Base-by-base conservation (phyloP, 345 rosid genomes). In the Gynandropsis gynandra region DNA sequence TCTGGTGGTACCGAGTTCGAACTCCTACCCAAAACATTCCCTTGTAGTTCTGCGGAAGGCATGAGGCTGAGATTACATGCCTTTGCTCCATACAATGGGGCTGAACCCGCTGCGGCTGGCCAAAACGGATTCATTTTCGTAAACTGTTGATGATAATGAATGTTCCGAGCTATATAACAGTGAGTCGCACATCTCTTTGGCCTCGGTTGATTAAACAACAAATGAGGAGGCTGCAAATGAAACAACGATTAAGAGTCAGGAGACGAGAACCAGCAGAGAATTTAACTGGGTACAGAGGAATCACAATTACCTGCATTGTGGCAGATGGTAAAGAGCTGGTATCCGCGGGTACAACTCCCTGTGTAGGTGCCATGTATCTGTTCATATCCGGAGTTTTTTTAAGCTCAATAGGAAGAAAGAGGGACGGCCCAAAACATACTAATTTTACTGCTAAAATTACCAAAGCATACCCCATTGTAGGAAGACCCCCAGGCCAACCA, bases 161-260 rank as follows among this genome's bases (percentile, higher is more conserved):
- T 83, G 52, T 72, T 93, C 44, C 89, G 72, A 17, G 99, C 97
- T 50, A 93, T 81, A 57, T 88, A 88, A 72, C 78, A 88, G 65
- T 93, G 99, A 18, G 97, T 93, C 14, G 94, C 95, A 68, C 97
- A 93, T 69, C 88, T 78, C 71, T 83, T 88, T 12, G 85, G 95
- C 58, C 89, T 75, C 1, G 94, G 85, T 54, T 83, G 97, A 74
- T 65, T 67, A 61, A 78, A 83, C 35, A 85, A 70, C 66, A 80
- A 59, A 57, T 81, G 88, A 42, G 87, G 85, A 50, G 90, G 83
- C 97, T 93, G 78, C 69, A 52, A 33, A 59, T 40, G 52, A 63
- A 64, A 47, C 15, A n/a, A 13, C 34, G n/a, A n/a, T n/a, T n/a
- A n/a, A n/a, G n/a, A 29, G 52, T 17, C 7, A 40, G 15, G 5